phyloP scores from a whole-genome alignment of 768 basidiomycete genomes.

The Suillus decipiens region DNA sequence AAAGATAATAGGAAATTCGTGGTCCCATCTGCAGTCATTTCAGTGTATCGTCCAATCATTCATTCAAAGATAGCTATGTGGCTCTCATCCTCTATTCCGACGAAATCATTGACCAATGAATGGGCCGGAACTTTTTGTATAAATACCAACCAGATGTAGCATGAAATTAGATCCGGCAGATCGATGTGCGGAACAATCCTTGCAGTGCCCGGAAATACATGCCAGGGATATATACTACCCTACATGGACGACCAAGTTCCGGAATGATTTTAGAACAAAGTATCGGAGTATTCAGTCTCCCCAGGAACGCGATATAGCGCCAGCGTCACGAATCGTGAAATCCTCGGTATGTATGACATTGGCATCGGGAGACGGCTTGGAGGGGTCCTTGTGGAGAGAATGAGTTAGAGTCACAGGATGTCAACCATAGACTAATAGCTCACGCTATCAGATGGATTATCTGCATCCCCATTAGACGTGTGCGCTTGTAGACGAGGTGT shows the following conservation, averaged over 20 bases:
- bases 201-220: slow-evolving; percentile 33
- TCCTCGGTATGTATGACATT: slow-evolving; percentile 23
- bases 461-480: slow-evolving; percentile 9
- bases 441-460: background rate
- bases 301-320: slow-evolving; percentile 37
- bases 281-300: slow-evolving; percentile 27
- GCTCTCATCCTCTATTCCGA: background rate
- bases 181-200: slow-evolving; percentile 26
- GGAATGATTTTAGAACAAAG: slow-evolving; percentile 27
- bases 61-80: slow-evolving; percentile 1
- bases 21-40: background rate
- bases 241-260: slow-evolving; percentile 24
- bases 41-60: slow-evolving; percentile 5
- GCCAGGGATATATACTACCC: slow-evolving; percentile 23
- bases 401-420: slow-evolving; percentile 15
- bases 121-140: slow-evolving; percentile 1
- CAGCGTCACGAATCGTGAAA: slow-evolving; percentile 33
- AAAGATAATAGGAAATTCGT: background rate
- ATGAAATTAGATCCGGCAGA: slow-evolving; percentile 30
- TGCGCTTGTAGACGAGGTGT: slow-evolving; percentile 9
- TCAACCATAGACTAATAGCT: slow-evolving; percentile 6
- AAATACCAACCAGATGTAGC: slow-evolving; percentile 10
- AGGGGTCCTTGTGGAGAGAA: slow-evolving; percentile 14
- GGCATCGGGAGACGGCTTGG: slow-evolving; percentile 14
- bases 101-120: slow-evolving; percentile 3